Conservation (phyloP, 148 eudicot species). For the Mesembryanthemum crystallinum region DNA sequence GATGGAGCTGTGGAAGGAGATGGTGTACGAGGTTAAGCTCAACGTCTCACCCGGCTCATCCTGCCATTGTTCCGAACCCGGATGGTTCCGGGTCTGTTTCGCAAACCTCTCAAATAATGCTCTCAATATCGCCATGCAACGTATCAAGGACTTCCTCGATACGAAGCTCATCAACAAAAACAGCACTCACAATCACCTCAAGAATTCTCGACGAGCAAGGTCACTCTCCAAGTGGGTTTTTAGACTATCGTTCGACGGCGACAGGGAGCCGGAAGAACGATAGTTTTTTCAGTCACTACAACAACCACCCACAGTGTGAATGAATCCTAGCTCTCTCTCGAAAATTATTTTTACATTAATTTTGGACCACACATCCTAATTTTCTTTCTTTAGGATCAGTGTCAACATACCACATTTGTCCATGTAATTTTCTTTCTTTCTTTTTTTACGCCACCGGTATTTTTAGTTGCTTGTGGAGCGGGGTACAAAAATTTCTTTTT, state of each 20-base stretch:
- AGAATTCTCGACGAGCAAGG: conserved; percentile 38
- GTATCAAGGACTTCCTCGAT: conserved; percentile 46
- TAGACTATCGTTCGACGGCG: conserved; percentile 62
- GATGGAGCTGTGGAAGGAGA: conserved; percentile 68
- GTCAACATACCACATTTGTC: conserved; percentile 28
- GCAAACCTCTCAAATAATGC: conserved; percentile 64
- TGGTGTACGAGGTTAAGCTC: conserved; percentile 52
- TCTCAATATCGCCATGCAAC: conserved; percentile 47
- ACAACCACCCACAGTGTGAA: neutral
- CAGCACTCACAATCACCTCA: conserved; percentile 24
- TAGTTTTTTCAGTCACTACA: conserved; percentile 2
- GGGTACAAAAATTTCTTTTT: conserved; percentile 23
- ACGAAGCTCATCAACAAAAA: conserved; percentile 18
- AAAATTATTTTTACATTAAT: neutral
- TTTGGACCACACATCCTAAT: conserved; percentile 10
- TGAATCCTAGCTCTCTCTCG: neutral
- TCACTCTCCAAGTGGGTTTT: conserved; percentile 74
- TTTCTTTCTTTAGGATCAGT: conserved; percentile 28
- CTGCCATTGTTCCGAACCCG: conserved; percentile 75
- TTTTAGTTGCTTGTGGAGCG: conserved; percentile 25
- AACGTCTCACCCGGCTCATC: conserved; percentile 81
- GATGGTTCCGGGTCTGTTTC: conserved; percentile 79
- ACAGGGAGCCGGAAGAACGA: conserved; percentile 36
- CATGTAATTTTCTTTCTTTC: conserved; percentile 17
- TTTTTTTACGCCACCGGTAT: conserved; percentile 11